Evolutionary conservation across 306 rosid genomes (phyloP), one percentile per base, ranked within the genome.

Genomic region (Medicago lupulina): DNA sequence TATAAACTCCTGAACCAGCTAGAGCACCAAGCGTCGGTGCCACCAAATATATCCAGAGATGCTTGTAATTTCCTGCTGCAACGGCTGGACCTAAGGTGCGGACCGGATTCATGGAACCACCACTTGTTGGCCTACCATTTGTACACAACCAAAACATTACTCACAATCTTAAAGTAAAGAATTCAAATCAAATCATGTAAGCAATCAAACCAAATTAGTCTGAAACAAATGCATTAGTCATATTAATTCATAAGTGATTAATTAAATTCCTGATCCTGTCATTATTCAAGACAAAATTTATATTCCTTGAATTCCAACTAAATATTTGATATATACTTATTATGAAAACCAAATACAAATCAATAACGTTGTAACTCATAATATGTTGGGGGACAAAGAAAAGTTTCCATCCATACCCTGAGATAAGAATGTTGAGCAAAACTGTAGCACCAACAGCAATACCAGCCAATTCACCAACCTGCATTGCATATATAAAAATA

Each of bases 31-130:
- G 89, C 1, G 97, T 90, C 0, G 93, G 98, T 0, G 98, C 97
- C 77, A 92, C 87, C 82, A 95, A 53, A 81, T 86, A 95, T 17
- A 95, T 9, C 98, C 98, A 95, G 39, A 95, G 5, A 6, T 76
- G 76, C 57, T 68, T 86, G 81, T 85, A 95, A 69, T 90, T 90
- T 60, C 96, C 96, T 1, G 97, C 96, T 0, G 98, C 98, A 19
- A 95, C 83, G 0, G 98, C 98, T 7, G 98, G 97, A 14, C 98
- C 97, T 36, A 95, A 82, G 8, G 98, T 95, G n/a, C 98, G 87
- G 71, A 95, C 98, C 2, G 97, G 98, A 67, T 95, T 95, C 98
- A 95, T 95, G 0, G 98, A 92, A 62, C 88, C 98, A 3, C 97
- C 97, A 19, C 92, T 90, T 2, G 89, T 40, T 49, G 96, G 96